Conservation (phyloP, 345 rosid genomes). For the Gossypioides kirkii region DNA sequence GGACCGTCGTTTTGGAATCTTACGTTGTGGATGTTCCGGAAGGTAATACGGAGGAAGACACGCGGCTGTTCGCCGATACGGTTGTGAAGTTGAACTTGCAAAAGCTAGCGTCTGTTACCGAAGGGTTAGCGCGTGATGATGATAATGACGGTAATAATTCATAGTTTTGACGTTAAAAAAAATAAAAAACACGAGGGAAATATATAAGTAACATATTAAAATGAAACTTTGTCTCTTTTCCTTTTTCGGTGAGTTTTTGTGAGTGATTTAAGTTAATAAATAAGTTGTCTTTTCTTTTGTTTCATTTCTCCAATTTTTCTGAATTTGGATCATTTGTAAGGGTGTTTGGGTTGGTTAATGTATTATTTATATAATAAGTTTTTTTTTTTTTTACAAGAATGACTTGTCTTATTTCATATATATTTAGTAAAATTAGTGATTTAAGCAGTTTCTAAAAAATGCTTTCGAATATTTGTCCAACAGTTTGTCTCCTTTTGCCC, state of each 20-base stretch:
- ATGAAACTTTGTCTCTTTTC: not conserved
- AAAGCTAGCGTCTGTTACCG: conserved; percentile 70
- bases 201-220: too few relatives aligned
- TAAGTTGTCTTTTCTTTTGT: not conserved
- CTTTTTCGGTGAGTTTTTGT: too few relatives aligned
- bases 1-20: conserved; percentile 74
- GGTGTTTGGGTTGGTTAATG: conserved; percentile 19
- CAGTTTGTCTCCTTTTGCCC: too few relatives aligned
- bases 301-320: not conserved
- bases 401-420: too few relatives aligned
- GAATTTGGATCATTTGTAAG: conserved; percentile 8
- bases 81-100: conserved; percentile 77
- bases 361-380: too few relatives aligned
- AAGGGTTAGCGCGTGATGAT: conserved; percentile 46
- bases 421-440: too few relatives aligned
- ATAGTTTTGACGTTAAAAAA: conserved; percentile 23
- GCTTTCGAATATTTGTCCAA: too few relatives aligned
- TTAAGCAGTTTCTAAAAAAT: too few relatives aligned
- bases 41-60: conserved; percentile 89
- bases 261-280: not conserved
- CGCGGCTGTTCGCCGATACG: conserved; percentile 78
- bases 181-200: not conserved
- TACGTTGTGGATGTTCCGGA: conserved; percentile 88
- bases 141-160: conserved; percentile 27
- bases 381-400: not conserved